Percentiles rank a stretch among this genome's conserved stretches.
These are phyloP conservation scores for Omphalotus olearius DNA, from an alignment of 1,284 basidiomycete genomes.

Conservation along the genomic window DNA sequence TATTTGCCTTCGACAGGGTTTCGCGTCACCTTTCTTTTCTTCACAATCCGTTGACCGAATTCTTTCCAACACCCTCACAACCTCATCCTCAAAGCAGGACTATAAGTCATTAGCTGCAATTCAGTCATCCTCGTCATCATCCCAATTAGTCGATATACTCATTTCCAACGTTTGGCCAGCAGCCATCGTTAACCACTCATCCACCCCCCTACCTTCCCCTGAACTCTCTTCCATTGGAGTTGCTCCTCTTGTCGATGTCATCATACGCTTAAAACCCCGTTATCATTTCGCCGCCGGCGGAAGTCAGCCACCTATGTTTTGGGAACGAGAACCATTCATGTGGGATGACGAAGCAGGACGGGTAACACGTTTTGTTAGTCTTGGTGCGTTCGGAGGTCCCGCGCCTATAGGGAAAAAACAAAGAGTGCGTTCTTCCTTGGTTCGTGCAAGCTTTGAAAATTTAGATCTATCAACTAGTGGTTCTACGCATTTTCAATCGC, in stretches of 20 bases:
- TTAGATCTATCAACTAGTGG: conserved; percentile 30
- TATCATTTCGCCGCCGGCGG: conserved; percentile 75
- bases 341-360: conserved; percentile 75
- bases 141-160: conserved; percentile 77
- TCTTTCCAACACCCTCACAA: conserved; percentile 60
- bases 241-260: conserved; percentile 63
- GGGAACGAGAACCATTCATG: conserved; percentile 88
- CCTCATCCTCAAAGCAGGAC: conserved; percentile 38
- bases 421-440: conserved; percentile 49
- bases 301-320: conserved; percentile 64
- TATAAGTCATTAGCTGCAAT: conserved; percentile 71
- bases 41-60: conserved; percentile 69
- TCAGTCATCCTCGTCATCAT: conserved; percentile 50
- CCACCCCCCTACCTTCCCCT: conserved; percentile 42
- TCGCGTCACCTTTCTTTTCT: conserved; percentile 69
- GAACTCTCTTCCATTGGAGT: conserved; percentile 42
- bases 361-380: conserved; percentile 74
- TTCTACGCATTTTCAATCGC: conserved; percentile 49
- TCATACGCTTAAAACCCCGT: conserved; percentile 63
- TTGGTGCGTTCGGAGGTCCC: conserved; percentile 79
- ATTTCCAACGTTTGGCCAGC: conserved; percentile 80
- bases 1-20: conserved; percentile 42
- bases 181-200: conserved; percentile 62
- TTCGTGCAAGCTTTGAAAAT: not conserved
- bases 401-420: conserved; percentile 70